A percentile compares a stretch with the other conserved stretches of the same genome.
phyloP scores from a whole-genome alignment of 768 basidiomycete species.

The Podaxis carcinomalis region DNA sequence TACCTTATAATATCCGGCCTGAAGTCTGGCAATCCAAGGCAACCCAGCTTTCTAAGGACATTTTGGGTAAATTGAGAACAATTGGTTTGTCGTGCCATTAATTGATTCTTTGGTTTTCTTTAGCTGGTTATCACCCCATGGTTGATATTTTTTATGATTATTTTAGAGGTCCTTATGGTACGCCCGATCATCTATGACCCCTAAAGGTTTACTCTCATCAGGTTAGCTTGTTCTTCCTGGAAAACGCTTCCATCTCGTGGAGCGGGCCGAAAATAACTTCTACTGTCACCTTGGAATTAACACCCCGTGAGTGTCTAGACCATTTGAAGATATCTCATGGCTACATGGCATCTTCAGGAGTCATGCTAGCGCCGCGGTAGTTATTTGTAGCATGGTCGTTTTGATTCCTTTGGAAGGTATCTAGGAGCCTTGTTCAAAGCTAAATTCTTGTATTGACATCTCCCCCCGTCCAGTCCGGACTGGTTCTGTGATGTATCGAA shows the following conservation, averaged over 20 bases:
- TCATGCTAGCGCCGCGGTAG: neutral
- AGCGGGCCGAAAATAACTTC: constrained; percentile 1
- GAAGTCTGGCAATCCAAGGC: neutral
- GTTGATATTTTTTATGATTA: constrained; percentile 5
- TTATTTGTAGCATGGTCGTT: neutral
- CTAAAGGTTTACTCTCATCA: neutral
- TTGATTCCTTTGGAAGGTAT: constrained; percentile 9
- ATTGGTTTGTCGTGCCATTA: neutral
- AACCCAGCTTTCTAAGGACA: neutral
- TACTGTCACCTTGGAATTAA: constrained; percentile 5
- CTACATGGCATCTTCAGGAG: neutral
- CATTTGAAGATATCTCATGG: too few relatives aligned
- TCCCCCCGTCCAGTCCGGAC: neutral
- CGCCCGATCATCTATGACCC: neutral
- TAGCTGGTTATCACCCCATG: constrained; percentile 6
- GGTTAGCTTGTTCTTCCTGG: neutral
- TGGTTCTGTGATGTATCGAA: neutral
- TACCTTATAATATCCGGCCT: constrained; percentile 2
- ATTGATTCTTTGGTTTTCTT: neutral
- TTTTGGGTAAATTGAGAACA: neutral
- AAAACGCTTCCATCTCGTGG: neutral
- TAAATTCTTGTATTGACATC: neutral
- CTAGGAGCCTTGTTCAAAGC: neutral
- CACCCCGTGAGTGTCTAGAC: neutral
- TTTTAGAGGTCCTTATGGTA: constrained; percentile 9